These are phyloP conservation scores for Pythium rishiriense DNA, from an alignment of 352 stramenopile genomes.

Conservation along the genomic window DNA sequence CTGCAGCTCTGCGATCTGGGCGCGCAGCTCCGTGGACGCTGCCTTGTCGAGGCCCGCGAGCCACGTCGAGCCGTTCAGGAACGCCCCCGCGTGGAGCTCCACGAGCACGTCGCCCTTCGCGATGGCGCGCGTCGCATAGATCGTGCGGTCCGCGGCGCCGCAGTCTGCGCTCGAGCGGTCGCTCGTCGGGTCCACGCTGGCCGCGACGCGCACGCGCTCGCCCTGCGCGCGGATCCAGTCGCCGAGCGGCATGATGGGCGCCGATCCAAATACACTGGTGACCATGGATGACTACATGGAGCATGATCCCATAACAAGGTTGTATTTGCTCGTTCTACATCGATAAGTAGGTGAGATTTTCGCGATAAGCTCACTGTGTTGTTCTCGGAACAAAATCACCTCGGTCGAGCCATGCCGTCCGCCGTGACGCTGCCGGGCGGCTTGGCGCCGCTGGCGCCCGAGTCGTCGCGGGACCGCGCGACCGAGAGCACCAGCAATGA, in stretches of 20 bases:
- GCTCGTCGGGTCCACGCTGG: constrained; percentile 45
- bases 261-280: not conserved
- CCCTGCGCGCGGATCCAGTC: constrained; percentile 42
- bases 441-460: not conserved
- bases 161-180: constrained; percentile 20
- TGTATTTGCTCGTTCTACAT: not conserved
- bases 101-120: constrained; percentile 38
- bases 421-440: not conserved
- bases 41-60: constrained; percentile 23
- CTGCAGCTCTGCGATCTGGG: constrained; percentile 33
- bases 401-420: not conserved
- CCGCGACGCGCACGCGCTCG: constrained; percentile 36
- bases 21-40: constrained; percentile 23
- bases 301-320: constrained; percentile 6
- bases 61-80: constrained; percentile 54
- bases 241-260: constrained; percentile 18
- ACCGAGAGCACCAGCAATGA: constrained; percentile 41
- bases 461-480: not conserved
- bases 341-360: not conserved
- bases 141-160: constrained; percentile 46
- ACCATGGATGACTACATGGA: not conserved
- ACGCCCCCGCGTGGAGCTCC: constrained; percentile 35
- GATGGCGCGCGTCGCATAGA: constrained; percentile 43
- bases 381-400: not conserved
- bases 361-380: not conserved